Evolutionary conservation across 2,329 filamentous ascomycete genomes (phyloP), one percentile per base, ranked within the genome.

Genomic region (Domatiomyces catenatus): DNA sequence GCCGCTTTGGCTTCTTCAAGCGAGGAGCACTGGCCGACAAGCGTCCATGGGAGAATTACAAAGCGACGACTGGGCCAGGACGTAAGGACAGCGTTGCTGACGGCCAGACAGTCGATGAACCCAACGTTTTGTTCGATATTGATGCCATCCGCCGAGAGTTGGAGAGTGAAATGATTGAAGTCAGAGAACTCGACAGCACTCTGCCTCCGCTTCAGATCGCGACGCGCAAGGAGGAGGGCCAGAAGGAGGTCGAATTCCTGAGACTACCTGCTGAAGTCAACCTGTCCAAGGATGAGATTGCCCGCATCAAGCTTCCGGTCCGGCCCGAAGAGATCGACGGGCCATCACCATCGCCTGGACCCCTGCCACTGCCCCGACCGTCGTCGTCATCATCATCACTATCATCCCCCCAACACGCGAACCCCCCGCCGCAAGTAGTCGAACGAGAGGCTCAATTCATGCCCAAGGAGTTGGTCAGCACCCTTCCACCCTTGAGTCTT

Each of bases 111-210:
- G 8, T n/a, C 62, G 18, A 62, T 61, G 64, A 67, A 15, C 65
- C 65, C 18, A 71, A 71, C 32, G 83, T 96, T 7, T 74, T 98
- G 45, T 98, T 98, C 61, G 92, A 98, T 61, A 80, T 98, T 46
- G 92, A 98, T 60, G 92, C 92, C 10, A 96, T 98, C 57, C 77
- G 86, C 47, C 82, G 86, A 8, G 86, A 93, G 61, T 71, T 98
- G 32, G 86, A 86, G 24, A 79, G 77, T 47, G 84, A 90, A 55
- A 73, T 75, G 44, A 75, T 77, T 20, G 75, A 81, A 64, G 80
- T 93, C 56, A 83, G 80, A 62, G 86, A 96, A 68, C 77, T 95
- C 52, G 77, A 92, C 66, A 88, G 84, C 47, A 95, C 89, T 1
- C 71, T 95, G 20, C 89, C 90, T 45, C 86, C 89, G 0, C 93